These are phyloP conservation scores for Talaromyces sp. DNA, from an alignment of 2,329 filamentous ascomycete genomes.

Conservation along the genomic window DNA sequence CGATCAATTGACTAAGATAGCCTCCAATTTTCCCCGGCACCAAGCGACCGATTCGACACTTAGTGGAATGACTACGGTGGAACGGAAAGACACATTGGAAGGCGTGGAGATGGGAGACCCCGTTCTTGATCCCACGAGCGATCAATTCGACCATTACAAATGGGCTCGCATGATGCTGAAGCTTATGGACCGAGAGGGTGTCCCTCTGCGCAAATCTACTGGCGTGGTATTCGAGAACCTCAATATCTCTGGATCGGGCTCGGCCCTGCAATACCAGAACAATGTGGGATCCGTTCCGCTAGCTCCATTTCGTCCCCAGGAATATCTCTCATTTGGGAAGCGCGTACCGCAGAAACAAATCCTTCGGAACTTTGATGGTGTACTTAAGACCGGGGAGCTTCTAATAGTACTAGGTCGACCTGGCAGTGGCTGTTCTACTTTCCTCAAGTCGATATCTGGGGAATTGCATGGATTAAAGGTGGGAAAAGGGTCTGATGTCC, in stretches of 20 bases:
- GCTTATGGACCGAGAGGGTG: conserved; percentile 58
- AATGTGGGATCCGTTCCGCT: conserved; percentile 64
- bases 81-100: conserved; percentile 38
- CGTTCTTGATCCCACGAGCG: conserved; percentile 55
- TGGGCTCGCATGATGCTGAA: conserved; percentile 55
- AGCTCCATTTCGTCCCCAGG: conserved; percentile 60
- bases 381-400: conserved; percentile 54
- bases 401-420: conserved; percentile 45
- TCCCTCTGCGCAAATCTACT: conserved; percentile 54
- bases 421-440: conserved; percentile 68
- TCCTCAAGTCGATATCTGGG: conserved; percentile 80
- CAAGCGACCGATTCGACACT: conserved; percentile 19
- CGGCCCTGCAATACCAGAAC: conserved; percentile 68
- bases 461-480: conserved; percentile 79
- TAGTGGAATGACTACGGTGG: conserved; percentile 19
- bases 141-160: conserved; percentile 58
- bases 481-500: conserved; percentile 70
- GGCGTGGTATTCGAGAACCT: conserved; percentile 68
- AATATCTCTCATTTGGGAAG: conserved; percentile 52
- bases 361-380: conserved; percentile 56
- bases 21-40: conserved; percentile 33
- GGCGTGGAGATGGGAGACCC: conserved; percentile 51
- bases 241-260: conserved; percentile 67
- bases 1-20: conserved; percentile 30
- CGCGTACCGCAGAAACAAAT: conserved; percentile 58